Evolutionary conservation across 2,329 filamentous ascomycete genomes (phyloP).

Genomic region (Ceratocystiopsis brevicomis): DNA sequence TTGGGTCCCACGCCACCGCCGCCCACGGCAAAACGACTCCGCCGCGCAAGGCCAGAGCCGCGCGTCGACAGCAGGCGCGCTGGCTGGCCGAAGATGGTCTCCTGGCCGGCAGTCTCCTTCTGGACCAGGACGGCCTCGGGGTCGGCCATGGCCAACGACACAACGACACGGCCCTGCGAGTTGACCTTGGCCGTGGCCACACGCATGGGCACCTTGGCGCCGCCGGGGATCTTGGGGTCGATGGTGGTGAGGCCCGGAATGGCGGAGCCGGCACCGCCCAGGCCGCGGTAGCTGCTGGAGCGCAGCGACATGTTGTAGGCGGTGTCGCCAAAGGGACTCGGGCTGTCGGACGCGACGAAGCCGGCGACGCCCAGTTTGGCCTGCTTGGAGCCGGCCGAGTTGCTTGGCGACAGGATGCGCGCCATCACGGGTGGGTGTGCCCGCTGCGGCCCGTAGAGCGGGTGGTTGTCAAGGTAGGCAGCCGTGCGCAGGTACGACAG

Average conservation of each 20-base stretch:
- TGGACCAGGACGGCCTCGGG: conserved; percentile 23
- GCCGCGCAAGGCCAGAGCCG: conserved; percentile 9
- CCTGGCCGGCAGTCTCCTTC: conserved; percentile 24
- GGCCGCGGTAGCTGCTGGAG: conserved; percentile 12
- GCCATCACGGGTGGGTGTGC: conserved; percentile 28
- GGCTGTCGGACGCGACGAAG: conserved; percentile 22
- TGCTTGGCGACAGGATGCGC: conserved; percentile 30
- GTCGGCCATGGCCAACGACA: conserved; percentile 23
- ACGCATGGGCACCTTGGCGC: conserved; percentile 34
- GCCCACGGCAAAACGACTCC: neutral
- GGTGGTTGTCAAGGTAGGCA: conserved; percentile 38
- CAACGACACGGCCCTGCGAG: conserved; percentile 28
- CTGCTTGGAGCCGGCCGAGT: conserved; percentile 8
- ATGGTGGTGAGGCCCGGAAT: conserved; percentile 19
- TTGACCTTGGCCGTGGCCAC: conserved; percentile 25
- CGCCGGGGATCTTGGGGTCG: conserved; percentile 29
- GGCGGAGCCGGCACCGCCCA: neutral
- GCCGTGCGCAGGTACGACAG: conserved; percentile 40
- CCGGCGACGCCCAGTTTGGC: conserved; percentile 36
- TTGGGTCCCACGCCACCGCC: neutral
- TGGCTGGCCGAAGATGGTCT: conserved; percentile 15
- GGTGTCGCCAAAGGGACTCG: conserved; percentile 23
- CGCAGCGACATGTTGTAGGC: conserved; percentile 13
- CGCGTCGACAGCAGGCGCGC: conserved; percentile 7
- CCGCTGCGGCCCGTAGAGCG: conserved; percentile 39